A percentile compares a stretch with the other conserved stretches of the same genome.
These are phyloP conservation scores for Bretziella fagacearum DNA, from an alignment of 2,329 filamentous ascomycete species.

Conservation along the genomic window DNA sequence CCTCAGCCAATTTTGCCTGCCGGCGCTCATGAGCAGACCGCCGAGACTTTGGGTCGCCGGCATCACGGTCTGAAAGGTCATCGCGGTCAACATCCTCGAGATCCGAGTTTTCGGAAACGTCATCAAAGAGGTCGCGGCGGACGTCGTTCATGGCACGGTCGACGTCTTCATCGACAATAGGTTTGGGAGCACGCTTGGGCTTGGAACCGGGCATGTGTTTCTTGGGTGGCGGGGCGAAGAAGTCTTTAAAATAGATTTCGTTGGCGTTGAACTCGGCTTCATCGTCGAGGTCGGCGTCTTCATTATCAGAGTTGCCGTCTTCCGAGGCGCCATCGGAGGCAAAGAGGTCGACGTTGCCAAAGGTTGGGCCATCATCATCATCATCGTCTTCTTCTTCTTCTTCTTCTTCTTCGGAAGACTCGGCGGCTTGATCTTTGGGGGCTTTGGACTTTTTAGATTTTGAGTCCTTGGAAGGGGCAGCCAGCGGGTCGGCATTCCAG, in stretches of 20 bases:
- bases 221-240: conserved; percentile 70
- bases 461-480: conserved; percentile 20
- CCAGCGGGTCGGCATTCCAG: conserved; percentile 65
- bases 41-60: conserved; percentile 53
- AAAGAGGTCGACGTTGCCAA: conserved; percentile 61
- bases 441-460: conserved; percentile 22
- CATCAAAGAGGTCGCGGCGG: conserved; percentile 78
- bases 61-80: conserved; percentile 47
- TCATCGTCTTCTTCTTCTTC: conserved; percentile 43
- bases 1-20: conserved; percentile 69
- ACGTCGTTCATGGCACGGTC: conserved; percentile 74
- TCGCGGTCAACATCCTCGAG: conserved; percentile 37
- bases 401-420: conserved; percentile 21
- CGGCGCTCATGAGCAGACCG: conserved; percentile 73
- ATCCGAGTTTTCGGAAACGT: conserved; percentile 50
- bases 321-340: conserved; percentile 52
- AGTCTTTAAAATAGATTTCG: conserved; percentile 78
- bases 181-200: conserved; percentile 24
- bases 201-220: conserved; percentile 28
- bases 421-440: conserved; percentile 17
- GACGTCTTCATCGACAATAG: conserved; percentile 46
- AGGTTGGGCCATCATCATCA: conserved; percentile 62
- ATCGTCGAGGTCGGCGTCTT: conserved; percentile 29
- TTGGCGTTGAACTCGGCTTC: conserved; percentile 54
- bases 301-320: conserved; percentile 32